These are phyloP conservation scores for Persicaria maculosa DNA, from an alignment of 148 eudicot genomes.

Conservation along the genomic window DNA sequence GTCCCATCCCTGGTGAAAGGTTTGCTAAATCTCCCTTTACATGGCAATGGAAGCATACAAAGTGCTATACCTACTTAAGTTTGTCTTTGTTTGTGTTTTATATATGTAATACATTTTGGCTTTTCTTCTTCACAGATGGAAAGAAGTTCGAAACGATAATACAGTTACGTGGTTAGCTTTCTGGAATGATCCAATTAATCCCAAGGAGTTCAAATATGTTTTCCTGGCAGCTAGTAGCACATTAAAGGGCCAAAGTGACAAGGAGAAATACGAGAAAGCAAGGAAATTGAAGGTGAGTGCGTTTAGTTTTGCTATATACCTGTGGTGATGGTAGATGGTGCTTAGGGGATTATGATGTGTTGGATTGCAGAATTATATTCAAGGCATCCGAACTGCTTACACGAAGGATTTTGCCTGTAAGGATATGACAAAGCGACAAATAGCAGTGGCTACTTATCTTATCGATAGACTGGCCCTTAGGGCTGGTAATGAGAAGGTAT, in stretches of 20 bases:
- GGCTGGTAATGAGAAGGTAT: slow-evolving; percentile 99
- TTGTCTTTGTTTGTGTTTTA: not conserved
- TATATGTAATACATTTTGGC: not conserved
- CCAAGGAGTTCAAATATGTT: slow-evolving; percentile 90
- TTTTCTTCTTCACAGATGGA: slow-evolving; percentile 59
- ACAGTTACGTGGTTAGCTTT: slow-evolving; percentile 97
- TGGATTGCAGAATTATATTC: slow-evolving; percentile 60
- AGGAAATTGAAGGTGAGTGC: slow-evolving; percentile 64
- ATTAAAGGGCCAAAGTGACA: slow-evolving; percentile 96
- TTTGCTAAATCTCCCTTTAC: slow-evolving; percentile 6
- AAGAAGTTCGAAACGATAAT: slow-evolving; percentile 89
- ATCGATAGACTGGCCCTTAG: slow-evolving; percentile 96
- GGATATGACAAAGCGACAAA: slow-evolving; percentile 63
- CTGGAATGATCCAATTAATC: slow-evolving; percentile 97
- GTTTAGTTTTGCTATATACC: slow-evolving; percentile 2
- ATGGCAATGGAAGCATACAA: not conserved
- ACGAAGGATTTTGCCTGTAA: slow-evolving; percentile 61
- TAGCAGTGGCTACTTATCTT: slow-evolving; percentile 98
- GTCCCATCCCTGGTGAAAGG: slow-evolving; percentile 93
- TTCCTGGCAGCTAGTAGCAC: slow-evolving; percentile 95
- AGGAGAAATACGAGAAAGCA: slow-evolving; percentile 94
- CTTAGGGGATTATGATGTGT: slow-evolving; percentile 3
- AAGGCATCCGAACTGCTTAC: slow-evolving; percentile 71
- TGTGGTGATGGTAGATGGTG: not conserved
- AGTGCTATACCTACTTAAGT: not conserved